A percentile compares a stretch with the other conserved stretches of the same genome.
These are phyloP conservation scores for Xerocomellus chrysenteron DNA, from an alignment of 768 basidiomycete genomes.

Conservation along the genomic window DNA sequence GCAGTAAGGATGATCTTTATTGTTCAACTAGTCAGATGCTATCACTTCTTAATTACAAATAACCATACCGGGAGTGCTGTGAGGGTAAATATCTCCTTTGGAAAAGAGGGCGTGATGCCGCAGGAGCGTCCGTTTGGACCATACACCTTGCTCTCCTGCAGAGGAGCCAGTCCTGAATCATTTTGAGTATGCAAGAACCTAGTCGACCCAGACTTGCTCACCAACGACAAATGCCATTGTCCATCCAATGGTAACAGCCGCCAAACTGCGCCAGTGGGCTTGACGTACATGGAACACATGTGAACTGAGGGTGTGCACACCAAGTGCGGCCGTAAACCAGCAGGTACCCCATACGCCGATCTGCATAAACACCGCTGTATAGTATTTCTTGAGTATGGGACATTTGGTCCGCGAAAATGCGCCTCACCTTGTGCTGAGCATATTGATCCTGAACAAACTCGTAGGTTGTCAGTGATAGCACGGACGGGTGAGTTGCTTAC, in stretches of 20 bases:
- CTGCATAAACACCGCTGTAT: conserved; percentile 55
- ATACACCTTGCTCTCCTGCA: conserved; percentile 44
- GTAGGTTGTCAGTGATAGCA: conserved; percentile 1
- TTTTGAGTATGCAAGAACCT: background rate
- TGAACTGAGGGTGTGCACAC: conserved; percentile 66
- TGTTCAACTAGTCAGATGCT: conserved; percentile 2
- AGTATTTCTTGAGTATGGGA: background rate
- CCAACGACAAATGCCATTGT: conserved; percentile 46
- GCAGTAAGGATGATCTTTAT: conserved; percentile 59
- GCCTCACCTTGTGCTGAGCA: conserved; percentile 62
- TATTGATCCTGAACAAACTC: conserved; percentile 36
- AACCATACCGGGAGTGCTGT: conserved; percentile 60
- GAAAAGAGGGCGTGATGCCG: conserved; percentile 44
- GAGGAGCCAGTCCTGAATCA: conserved; percentile 32
- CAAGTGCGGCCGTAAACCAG: conserved; percentile 65
- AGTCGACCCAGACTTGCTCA: conserved; percentile 30
- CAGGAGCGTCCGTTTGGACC: conserved; percentile 54
- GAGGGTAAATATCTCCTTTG: conserved; percentile 47
- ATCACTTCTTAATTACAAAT: background rate
- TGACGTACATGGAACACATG: conserved; percentile 58
- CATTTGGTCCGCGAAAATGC: background rate
- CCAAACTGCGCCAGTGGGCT: conserved; percentile 45
- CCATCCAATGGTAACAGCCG: conserved; percentile 55
- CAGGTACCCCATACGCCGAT: conserved; percentile 59
- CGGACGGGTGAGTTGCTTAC: conserved; percentile 31